These are phyloP conservation scores for Auxenochlorella pyrenoidosa DNA, from an alignment of 139 green algal species.

Conservation along the genomic window DNA sequence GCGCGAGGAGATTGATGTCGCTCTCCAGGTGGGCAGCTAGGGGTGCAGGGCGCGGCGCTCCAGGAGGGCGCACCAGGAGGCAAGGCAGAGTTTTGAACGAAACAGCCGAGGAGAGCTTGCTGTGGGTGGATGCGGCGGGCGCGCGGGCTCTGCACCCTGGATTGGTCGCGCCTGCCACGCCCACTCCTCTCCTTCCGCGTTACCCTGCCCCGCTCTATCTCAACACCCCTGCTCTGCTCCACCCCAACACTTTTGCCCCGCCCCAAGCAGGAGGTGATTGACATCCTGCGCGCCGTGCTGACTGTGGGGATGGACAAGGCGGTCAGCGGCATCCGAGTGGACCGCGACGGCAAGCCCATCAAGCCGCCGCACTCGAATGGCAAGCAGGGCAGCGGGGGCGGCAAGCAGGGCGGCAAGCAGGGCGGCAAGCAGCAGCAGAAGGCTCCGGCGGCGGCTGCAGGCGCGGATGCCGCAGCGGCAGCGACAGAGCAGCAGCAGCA, in stretches of 20 bases:
- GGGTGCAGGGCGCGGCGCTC: not conserved
- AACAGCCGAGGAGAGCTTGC: too few relatives aligned
- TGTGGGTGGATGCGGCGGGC: too few relatives aligned
- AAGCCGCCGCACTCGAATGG: slow-evolving; percentile 31
- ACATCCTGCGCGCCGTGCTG: slow-evolving; percentile 62
- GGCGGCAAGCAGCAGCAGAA: slow-evolving; percentile 5
- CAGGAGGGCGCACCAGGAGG: not conserved
- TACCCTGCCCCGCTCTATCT: too few relatives aligned
- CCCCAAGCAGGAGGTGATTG: slow-evolving; percentile 56
- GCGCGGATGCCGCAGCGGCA: too few relatives aligned
- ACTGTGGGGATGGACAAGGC: slow-evolving; percentile 74
- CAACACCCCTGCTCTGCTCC: too few relatives aligned
- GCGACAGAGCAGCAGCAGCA: too few relatives aligned
- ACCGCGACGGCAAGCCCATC: slow-evolving; percentile 11
- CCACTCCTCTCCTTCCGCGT: too few relatives aligned
- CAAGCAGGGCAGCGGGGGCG: not conserved
- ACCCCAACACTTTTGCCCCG: too few relatives aligned
- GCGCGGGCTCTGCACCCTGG: too few relatives aligned
- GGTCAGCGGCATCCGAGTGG: slow-evolving; percentile 61
- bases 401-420: not conserved
- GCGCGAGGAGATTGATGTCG: slow-evolving; percentile 67
- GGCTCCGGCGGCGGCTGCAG: not conserved
- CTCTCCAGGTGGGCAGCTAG: slow-evolving; percentile 38
- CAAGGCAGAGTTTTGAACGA: too few relatives aligned
- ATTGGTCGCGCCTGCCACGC: too few relatives aligned